phyloP scores from a whole-genome alignment of 2,329 filamentous ascomycete genomes.

The Xylaria multiplex region DNA sequence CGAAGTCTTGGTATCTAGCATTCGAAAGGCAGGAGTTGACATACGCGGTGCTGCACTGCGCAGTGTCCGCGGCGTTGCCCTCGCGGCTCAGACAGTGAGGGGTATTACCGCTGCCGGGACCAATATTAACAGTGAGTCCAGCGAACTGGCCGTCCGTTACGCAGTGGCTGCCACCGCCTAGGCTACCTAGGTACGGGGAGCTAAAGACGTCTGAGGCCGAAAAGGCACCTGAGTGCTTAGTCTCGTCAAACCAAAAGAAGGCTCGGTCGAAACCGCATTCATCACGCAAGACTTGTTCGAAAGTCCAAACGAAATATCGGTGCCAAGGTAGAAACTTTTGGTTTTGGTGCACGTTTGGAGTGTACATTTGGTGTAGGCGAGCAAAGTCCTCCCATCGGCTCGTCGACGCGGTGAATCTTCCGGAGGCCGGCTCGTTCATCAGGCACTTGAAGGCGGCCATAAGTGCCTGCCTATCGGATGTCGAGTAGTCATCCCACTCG shows the following conservation, averaged over 20 bases:
- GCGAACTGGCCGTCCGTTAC: slow-evolving; percentile 36
- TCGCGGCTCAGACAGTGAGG: slow-evolving; percentile 31
- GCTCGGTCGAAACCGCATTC: slow-evolving; percentile 35
- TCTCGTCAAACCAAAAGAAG: slow-evolving; percentile 39
- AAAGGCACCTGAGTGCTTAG: slow-evolving; percentile 36
- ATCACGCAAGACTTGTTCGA: slow-evolving; percentile 35
- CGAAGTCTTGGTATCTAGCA: slow-evolving; percentile 34
- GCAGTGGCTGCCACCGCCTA: slow-evolving; percentile 28
- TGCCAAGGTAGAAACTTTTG: slow-evolving; percentile 37
- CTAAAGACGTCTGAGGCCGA: slow-evolving; percentile 31
- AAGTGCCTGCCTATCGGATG: slow-evolving; percentile 32
- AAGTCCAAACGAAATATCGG: slow-evolving; percentile 33
- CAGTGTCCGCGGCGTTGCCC: slow-evolving; percentile 25
- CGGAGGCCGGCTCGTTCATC: slow-evolving; percentile 31
- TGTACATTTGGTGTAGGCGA: slow-evolving; percentile 35
- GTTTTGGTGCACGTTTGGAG: slow-evolving; percentile 35
- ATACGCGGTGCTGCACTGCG: slow-evolving; percentile 32
- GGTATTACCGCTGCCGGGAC: slow-evolving; percentile 26
- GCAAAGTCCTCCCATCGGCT: slow-evolving; percentile 37
- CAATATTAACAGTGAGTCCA: slow-evolving; percentile 33
- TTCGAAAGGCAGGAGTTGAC: slow-evolving; percentile 32
- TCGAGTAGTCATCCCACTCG: slow-evolving; percentile 36
- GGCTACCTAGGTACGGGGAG: slow-evolving; percentile 29
- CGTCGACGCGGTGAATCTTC: slow-evolving; percentile 28
- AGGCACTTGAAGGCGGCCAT: slow-evolving; percentile 37